A percentile compares a stretch with the other conserved stretches of the same genome.
Evolutionary conservation across 192 early-diverging fungal genomes (phyloP).

Genomic region (Obelidium mucronatum): DNA sequence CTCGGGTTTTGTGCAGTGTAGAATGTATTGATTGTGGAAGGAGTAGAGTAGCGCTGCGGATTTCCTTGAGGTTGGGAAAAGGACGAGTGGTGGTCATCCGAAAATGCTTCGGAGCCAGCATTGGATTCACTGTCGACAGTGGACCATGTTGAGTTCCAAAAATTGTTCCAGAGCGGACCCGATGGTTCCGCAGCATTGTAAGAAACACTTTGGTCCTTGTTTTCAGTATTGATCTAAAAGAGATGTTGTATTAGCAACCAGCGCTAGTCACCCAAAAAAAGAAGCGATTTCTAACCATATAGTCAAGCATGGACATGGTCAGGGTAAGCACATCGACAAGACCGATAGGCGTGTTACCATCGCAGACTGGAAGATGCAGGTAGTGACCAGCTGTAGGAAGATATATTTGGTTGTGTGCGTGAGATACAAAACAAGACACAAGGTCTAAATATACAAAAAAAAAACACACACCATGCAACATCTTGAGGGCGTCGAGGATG

Average conservation of each 20-base stretch:
- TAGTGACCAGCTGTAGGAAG: constrained; percentile 43
- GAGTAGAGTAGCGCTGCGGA: neutral
- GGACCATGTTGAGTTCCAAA: constrained; percentile 47
- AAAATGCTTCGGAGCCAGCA: constrained; percentile 4
- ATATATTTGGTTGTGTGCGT: neutral
- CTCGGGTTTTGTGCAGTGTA: neutral
- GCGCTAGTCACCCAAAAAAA: neutral
- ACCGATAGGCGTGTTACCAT: constrained; percentile 47
- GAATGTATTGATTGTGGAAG: neutral
- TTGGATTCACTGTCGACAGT: constrained; percentile 24
- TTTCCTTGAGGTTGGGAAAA: neutral
- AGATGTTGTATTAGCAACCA: too few species aligned
- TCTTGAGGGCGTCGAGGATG: constrained; percentile 59
- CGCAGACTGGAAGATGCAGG: constrained; percentile 58
- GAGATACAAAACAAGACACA: too few species aligned
- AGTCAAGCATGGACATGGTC: constrained; percentile 53
- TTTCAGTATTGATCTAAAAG: neutral
- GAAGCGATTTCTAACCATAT: constrained; percentile 38
- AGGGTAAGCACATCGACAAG: constrained; percentile 60
- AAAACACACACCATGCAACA: constrained; percentile 45
- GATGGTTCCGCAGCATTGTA: constrained; percentile 19
- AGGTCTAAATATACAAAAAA: neutral
- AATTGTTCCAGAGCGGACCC: constrained; percentile 52
- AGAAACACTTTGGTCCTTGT: neutral
- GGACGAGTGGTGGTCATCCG: neutral